These are phyloP conservation scores for Carpinus fangiana DNA, from an alignment of 306 rosid species.

Conservation along the genomic window DNA sequence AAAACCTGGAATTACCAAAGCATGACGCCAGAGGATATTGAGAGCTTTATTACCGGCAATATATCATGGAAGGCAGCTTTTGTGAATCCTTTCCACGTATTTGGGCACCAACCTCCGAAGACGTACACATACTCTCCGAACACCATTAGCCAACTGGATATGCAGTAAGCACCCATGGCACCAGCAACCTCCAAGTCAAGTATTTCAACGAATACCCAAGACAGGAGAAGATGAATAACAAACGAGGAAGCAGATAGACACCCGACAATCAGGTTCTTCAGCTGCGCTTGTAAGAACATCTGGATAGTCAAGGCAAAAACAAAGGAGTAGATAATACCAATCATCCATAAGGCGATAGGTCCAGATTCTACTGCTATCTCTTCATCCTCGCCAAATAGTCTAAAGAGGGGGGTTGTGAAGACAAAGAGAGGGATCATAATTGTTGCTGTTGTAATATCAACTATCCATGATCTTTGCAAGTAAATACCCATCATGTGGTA, in stretches of 20 bases:
- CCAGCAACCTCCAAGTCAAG: constrained; percentile 50
- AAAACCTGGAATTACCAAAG: constrained; percentile 32
- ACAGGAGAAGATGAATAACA: constrained; percentile 33
- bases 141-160: constrained; percentile 48
- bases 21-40: constrained; percentile 59
- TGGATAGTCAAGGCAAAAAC: constrained; percentile 48
- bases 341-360: constrained; percentile 42
- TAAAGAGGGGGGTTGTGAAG: constrained; percentile 46
- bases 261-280: constrained; percentile 47
- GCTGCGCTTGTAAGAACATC: constrained; percentile 56
- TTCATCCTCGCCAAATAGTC: constrained; percentile 34
- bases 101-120: constrained; percentile 54
- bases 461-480: constrained; percentile 60
- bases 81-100: constrained; percentile 54
- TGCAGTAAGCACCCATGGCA: constrained; percentile 43
- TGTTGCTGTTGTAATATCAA: constrained; percentile 28
- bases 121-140: constrained; percentile 47
- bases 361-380: constrained; percentile 44
- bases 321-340: constrained; percentile 36
- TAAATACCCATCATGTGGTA: constrained; percentile 61
- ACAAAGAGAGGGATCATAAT: constrained; percentile 43
- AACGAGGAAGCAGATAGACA: constrained; percentile 43
- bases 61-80: constrained; percentile 49
- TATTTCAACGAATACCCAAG: constrained; percentile 46
- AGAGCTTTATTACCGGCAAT: constrained; percentile 62